Percentiles rank a stretch among this genome's conserved stretches.
Conservation (phyloP, 23 red algal species). For the Gracilariopsis chorda region DNA sequence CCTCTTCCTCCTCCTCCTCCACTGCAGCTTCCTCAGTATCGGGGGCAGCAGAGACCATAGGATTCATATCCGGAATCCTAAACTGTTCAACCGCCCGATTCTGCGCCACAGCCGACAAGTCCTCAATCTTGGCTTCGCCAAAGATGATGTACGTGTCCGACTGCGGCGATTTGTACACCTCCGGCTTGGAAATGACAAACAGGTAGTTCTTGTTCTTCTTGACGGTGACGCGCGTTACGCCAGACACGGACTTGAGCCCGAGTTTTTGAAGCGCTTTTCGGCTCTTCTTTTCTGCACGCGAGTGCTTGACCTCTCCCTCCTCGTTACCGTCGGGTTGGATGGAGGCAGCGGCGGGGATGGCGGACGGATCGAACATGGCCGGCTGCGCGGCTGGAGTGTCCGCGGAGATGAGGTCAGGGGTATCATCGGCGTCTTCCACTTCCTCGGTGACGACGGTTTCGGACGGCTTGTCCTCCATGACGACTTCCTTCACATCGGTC, state of each 20-base stretch:
- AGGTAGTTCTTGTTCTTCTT: slow-evolving; percentile 94
- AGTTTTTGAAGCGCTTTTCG: slow-evolving; percentile 98
- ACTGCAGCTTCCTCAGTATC: slow-evolving; percentile 15
- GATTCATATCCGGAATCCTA: slow-evolving; percentile 69
- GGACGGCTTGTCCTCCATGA: slow-evolving; percentile 22
- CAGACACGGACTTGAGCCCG: slow-evolving; percentile 85
- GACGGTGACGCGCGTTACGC: slow-evolving; percentile 83
- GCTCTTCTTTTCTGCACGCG: slow-evolving; percentile 94
- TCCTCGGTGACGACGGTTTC: slow-evolving; percentile 18
- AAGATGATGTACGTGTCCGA: slow-evolving; percentile 99
- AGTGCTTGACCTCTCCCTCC: slow-evolving; percentile 67
- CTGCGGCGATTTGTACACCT: slow-evolving; percentile 95
- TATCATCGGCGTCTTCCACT: neutral
- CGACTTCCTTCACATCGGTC: slow-evolving; percentile 23
- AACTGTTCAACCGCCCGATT: slow-evolving; percentile 83
- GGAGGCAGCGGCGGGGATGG: slow-evolving; percentile 26
- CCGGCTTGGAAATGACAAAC: slow-evolving; percentile 93
- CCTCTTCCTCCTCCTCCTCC: slow-evolving; percentile 76
- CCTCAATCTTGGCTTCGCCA: slow-evolving; percentile 98
- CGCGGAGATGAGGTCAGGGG: neutral
- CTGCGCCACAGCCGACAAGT: slow-evolving; percentile 75
- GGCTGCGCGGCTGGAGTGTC: neutral
- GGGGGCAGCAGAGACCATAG: neutral
- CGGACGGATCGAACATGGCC: slow-evolving; percentile 33
- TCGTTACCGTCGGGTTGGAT: slow-evolving; percentile 34